phyloP scores from a whole-genome alignment of 1,284 basidiomycete genomes.

The Cystobasidium pallidum region DNA sequence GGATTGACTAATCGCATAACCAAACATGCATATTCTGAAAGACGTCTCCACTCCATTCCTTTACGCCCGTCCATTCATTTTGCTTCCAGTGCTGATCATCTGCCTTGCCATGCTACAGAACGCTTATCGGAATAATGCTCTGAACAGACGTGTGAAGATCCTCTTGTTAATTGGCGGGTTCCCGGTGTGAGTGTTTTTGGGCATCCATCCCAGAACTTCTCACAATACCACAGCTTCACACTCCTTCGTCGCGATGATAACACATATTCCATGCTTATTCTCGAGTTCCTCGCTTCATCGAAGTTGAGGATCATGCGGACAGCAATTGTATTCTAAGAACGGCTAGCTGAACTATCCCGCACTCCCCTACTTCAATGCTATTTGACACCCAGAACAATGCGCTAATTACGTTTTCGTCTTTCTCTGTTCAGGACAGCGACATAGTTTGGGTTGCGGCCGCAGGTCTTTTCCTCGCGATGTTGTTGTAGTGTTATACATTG shows the following conservation, averaged over 20 bases:
- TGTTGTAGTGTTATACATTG: not conserved
- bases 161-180: too few relatives aligned
- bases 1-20: slow-evolving; percentile 49
- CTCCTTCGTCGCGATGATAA: slow-evolving; percentile 39
- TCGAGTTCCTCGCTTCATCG: slow-evolving; percentile 11
- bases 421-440: not conserved
- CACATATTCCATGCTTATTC: slow-evolving; percentile 47
- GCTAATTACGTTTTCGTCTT: not conserved
- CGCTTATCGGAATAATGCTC: too few relatives aligned
- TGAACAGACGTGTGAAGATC: too few relatives aligned
- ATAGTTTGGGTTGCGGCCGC: not conserved
- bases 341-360: slow-evolving; percentile 16
- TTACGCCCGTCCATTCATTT: not conserved
- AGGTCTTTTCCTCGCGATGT: not conserved
- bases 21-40: slow-evolving; percentile 47
- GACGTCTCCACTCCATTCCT: not conserved
- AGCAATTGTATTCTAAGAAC: slow-evolving; percentile 38
- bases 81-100: not conserved
- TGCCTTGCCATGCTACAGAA: not conserved
- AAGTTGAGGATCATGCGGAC: slow-evolving; percentile 20
- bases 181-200: not conserved
- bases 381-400: not conserved
- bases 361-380: not conserved
- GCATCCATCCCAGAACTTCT: not conserved
- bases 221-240: not conserved